Percentiles rank a stretch among this genome's conserved stretches.
Conservation (phyloP, 495 filamentous ascomycete genomes). For the Penicillium riverlandense region DNA sequence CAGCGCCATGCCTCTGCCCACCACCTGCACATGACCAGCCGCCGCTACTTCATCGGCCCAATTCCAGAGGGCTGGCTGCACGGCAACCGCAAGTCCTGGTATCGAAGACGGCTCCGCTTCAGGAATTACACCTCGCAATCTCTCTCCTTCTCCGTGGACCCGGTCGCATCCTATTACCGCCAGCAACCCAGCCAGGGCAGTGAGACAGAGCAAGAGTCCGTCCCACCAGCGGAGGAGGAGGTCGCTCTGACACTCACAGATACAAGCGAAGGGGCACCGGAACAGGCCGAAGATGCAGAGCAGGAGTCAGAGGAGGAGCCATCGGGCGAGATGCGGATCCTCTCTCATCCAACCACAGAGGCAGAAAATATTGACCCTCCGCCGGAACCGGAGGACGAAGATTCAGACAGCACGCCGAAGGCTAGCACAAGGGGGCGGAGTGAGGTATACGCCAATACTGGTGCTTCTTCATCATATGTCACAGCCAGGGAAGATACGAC, state of each 20-base stretch:
- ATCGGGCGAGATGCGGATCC: slow-evolving; percentile 11
- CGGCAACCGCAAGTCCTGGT: slow-evolving; percentile 58
- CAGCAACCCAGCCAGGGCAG: slow-evolving; percentile 28
- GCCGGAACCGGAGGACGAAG: slow-evolving; percentile 8
- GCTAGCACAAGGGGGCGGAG: background rate
- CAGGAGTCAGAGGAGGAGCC: slow-evolving; percentile 12
- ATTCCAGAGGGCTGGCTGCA: slow-evolving; percentile 64
- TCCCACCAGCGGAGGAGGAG: slow-evolving; percentile 6
- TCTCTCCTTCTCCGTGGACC: slow-evolving; percentile 46
- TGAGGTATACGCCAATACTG: slow-evolving; percentile 6
- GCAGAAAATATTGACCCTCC: background rate
- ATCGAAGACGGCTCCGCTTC: slow-evolving; percentile 44
- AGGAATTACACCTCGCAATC: slow-evolving; percentile 51
- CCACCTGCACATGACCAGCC: slow-evolving; percentile 56
- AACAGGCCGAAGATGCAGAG: slow-evolving; percentile 10
- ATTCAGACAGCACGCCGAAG: slow-evolving; percentile 9
- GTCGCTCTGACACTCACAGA: slow-evolving; percentile 14
- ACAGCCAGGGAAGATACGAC: slow-evolving; percentile 19
- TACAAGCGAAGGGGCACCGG: slow-evolving; percentile 5
- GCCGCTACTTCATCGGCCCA: slow-evolving; percentile 61
- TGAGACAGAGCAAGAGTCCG: too few relatives aligned
- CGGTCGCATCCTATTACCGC: slow-evolving; percentile 30
- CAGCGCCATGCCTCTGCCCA: slow-evolving; percentile 56
- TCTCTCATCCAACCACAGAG: slow-evolving; percentile 10
- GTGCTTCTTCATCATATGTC: slow-evolving; percentile 22